Conservation (phyloP, 179 eudicot genomes). For the Gypsophila paniculata region DNA sequence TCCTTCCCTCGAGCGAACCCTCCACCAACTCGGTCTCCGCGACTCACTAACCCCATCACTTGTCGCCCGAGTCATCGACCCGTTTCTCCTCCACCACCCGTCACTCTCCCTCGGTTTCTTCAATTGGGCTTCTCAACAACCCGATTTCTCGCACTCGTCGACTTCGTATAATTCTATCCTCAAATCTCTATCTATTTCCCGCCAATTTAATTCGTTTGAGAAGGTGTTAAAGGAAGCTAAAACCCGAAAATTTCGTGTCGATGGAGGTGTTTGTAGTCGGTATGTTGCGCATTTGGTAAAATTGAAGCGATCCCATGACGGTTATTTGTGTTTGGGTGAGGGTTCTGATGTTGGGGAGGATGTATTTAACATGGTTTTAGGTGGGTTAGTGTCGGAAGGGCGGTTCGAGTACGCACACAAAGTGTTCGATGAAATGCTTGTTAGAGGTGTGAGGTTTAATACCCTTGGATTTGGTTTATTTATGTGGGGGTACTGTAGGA, state of each 20-base stretch:
- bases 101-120: conserved; percentile 74
- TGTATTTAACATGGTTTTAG: conserved; percentile 56
- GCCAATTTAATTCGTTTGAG: conserved; percentile 46
- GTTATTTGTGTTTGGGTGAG: conserved; percentile 34
- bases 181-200: conserved; percentile 60
- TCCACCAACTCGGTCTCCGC: conserved; percentile 53
- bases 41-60: conserved; percentile 52
- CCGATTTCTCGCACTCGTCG: conserved; percentile 55
- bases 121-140: conserved; percentile 89
- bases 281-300: conserved; percentile 35
- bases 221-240: conserved; percentile 46
- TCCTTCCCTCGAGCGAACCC: conserved; percentile 53
- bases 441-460: conserved; percentile 38
- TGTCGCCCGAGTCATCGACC: conserved; percentile 75
- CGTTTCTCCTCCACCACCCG: conserved; percentile 62
- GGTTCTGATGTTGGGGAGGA: conserved; percentile 36
- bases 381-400: conserved; percentile 55
- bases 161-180: conserved; percentile 49
- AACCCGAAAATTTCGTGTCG: conserved; percentile 31
- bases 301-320: conserved; percentile 40
- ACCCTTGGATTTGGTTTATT: conserved; percentile 77
- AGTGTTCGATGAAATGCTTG: conserved; percentile 73
- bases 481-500: conserved; percentile 49
- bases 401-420: conserved; percentile 35
- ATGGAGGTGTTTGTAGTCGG: conserved; percentile 38